A percentile compares a stretch with the other conserved stretches of the same genome.
These are phyloP conservation scores for Amanita thiersii DNA, from an alignment of 768 basidiomycete species.

Conservation along the genomic window DNA sequence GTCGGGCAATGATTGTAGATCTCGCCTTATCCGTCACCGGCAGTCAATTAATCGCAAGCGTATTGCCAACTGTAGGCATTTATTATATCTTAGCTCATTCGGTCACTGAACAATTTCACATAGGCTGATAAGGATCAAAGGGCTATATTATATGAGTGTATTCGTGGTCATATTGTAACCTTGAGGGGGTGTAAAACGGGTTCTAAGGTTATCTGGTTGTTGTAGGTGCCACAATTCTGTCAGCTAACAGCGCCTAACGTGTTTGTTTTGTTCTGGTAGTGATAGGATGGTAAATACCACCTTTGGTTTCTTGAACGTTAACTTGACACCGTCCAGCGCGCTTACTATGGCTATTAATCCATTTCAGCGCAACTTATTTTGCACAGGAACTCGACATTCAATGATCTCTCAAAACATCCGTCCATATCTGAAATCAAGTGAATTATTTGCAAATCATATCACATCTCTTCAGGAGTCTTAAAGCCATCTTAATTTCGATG, in stretches of 20 bases:
- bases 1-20: constrained; percentile 82
- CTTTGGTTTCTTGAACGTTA: constrained; percentile 1
- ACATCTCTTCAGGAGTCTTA: constrained; percentile 4
- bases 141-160: constrained; percentile 74
- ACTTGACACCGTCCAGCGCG: constrained; percentile 23
- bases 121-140: constrained; percentile 86
- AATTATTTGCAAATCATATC: constrained; percentile 8
- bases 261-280: constrained; percentile 13
- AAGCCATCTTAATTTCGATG: constrained; percentile 5
- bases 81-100: neutral
- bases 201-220: constrained; percentile 88
- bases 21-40: constrained; percentile 77
- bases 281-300: constrained; percentile 30
- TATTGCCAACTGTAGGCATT: constrained; percentile 59
- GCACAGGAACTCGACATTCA: neutral
- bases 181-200: constrained; percentile 89
- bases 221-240: constrained; percentile 29
- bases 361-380: neutral
- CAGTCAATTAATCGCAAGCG: constrained; percentile 78
- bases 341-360: constrained; percentile 36
- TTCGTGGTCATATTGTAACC: constrained; percentile 81
- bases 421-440: constrained; percentile 7
- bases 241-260: constrained; percentile 3
- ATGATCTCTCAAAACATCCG: neutral
- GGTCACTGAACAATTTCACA: constrained; percentile 8